phyloP scores from a whole-genome alignment of 2,329 filamentous ascomycete genomes.

The Nemania diffusa region DNA sequence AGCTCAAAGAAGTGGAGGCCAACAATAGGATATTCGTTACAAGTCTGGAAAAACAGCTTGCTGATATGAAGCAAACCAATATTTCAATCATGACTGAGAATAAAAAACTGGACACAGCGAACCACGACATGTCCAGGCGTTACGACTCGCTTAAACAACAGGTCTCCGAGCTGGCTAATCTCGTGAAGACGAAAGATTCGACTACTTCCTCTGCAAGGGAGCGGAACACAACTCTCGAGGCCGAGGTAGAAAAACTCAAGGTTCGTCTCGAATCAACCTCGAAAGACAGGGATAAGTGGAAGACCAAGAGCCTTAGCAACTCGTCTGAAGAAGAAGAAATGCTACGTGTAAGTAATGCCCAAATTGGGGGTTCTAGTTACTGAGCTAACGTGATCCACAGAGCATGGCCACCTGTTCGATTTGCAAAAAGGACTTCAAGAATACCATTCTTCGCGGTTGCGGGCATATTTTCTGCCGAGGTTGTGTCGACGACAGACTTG shows the following conservation, averaged over 20 bases:
- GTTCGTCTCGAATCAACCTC: conserved; percentile 80
- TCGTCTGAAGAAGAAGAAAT: conserved; percentile 85
- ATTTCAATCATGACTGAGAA: conserved; percentile 76
- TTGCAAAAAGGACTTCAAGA: conserved; percentile 92
- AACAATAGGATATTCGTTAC: conserved; percentile 78
- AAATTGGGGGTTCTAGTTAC: conserved; percentile 2
- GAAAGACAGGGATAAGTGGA: conserved; percentile 88
- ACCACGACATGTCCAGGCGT: conserved; percentile 74
- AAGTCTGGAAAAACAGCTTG: conserved; percentile 91
- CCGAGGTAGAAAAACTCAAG: conserved; percentile 83
- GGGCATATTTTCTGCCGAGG: conserved; percentile 93
- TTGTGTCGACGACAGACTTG: conserved; percentile 89
- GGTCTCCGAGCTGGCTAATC: conserved; percentile 77
- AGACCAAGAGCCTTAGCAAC: conserved; percentile 82
- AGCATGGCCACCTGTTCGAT: conserved; percentile 87
- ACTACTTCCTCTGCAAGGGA: conserved; percentile 62
- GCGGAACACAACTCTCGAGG: conserved; percentile 70
- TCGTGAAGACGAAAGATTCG: conserved; percentile 81
- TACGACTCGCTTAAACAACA: conserved; percentile 80
- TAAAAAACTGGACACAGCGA: conserved; percentile 77
- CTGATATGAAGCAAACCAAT: conserved; percentile 83
- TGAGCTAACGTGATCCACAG: conserved; percentile 57
- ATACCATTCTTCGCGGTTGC: conserved; percentile 91
- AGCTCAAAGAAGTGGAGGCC: conserved; percentile 89
- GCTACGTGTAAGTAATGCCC: conserved; percentile 76